Evolutionary conservation across 2,329 filamentous ascomycete species (phyloP).

Genomic region (Epichloe coenophiala): DNA sequence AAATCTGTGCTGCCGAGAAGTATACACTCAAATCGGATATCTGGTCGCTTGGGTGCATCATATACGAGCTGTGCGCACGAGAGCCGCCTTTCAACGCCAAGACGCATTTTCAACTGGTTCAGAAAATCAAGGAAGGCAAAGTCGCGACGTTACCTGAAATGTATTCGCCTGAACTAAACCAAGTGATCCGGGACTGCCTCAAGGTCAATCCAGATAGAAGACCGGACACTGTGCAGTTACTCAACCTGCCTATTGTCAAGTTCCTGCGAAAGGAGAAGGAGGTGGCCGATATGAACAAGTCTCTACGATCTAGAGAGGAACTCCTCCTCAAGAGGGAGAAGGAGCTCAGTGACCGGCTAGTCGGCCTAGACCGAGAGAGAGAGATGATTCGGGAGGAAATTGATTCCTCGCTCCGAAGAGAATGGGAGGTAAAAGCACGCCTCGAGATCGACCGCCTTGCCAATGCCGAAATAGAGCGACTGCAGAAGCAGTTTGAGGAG

Average conservation of each 20-base stretch:
- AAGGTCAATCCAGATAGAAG: slow-evolving; percentile 74
- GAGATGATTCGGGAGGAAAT: slow-evolving; percentile 55
- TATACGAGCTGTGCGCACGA: slow-evolving; percentile 89
- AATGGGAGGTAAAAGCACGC: slow-evolving; percentile 92
- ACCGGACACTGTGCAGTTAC: slow-evolving; percentile 70
- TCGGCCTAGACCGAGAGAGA: slow-evolving; percentile 53
- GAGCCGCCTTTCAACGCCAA: slow-evolving; percentile 95
- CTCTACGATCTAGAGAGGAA: slow-evolving; percentile 53
- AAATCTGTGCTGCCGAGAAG: slow-evolving; percentile 87
- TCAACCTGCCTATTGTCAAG: slow-evolving; percentile 79
- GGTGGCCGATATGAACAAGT: slow-evolving; percentile 58
- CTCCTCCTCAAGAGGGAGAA: slow-evolving; percentile 49
- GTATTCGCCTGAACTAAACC: slow-evolving; percentile 76
- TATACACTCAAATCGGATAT: slow-evolving; percentile 97
- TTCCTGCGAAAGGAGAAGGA: slow-evolving; percentile 86
- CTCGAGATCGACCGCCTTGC: slow-evolving; percentile 84
- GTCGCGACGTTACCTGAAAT: slow-evolving; percentile 64
- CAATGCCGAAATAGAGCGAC: slow-evolving; percentile 52
- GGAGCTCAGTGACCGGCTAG: slow-evolving; percentile 54
- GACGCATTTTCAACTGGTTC: slow-evolving; percentile 82
- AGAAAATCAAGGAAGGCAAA: slow-evolving; percentile 89
- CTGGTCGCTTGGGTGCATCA: slow-evolving; percentile 95
- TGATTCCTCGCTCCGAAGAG: slow-evolving; percentile 62
- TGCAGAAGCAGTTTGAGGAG: slow-evolving; percentile 46
- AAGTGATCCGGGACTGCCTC: slow-evolving; percentile 77